phyloP scores from a whole-genome alignment of 495 filamentous ascomycete species.

The Aspergillus egyptiacus region DNA sequence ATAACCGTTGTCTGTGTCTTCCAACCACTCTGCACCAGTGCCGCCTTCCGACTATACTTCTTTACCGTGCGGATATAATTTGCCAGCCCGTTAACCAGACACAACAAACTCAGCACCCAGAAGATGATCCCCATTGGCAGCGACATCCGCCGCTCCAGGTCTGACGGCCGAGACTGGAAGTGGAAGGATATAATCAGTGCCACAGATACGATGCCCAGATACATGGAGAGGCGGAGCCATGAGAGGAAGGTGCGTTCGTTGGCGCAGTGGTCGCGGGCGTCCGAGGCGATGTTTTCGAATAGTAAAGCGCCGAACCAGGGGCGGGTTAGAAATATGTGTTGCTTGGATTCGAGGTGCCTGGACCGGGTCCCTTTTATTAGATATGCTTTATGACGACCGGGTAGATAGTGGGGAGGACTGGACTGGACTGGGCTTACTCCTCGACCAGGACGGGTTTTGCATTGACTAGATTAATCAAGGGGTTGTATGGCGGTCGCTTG shows the following conservation, averaged over 20 bases:
- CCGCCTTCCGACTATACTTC: conserved; percentile 68
- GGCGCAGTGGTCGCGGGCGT: conserved; percentile 66
- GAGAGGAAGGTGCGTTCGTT: conserved; percentile 77
- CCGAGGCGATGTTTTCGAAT: conserved; percentile 81
- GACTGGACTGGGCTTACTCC: conserved; percentile 33
- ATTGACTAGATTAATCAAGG: conserved; percentile 33
- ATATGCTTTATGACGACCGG: neutral
- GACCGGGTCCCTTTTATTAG: neutral
- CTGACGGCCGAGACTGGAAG: conserved; percentile 63
- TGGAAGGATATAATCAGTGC: conserved; percentile 94
- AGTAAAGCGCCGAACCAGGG: conserved; percentile 74
- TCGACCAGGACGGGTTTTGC: conserved; percentile 35
- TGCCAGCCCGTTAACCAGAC: conserved; percentile 66
- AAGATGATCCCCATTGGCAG: conserved; percentile 83
- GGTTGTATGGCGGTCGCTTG: conserved; percentile 28
- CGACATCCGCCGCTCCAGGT: conserved; percentile 67
- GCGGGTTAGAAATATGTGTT: conserved; percentile 57
- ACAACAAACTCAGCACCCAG: conserved; percentile 73
- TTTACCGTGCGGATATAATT: conserved; percentile 89
- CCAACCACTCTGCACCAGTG: conserved; percentile 89
- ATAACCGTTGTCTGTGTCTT: conserved; percentile 81
- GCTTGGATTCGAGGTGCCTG: conserved; percentile 31
- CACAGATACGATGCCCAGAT: conserved; percentile 81
- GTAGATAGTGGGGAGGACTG: no score
- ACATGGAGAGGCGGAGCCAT: conserved; percentile 85